phyloP scores from a whole-genome alignment of 768 basidiomycete genomes.

The Infundibulicybe gibba region DNA sequence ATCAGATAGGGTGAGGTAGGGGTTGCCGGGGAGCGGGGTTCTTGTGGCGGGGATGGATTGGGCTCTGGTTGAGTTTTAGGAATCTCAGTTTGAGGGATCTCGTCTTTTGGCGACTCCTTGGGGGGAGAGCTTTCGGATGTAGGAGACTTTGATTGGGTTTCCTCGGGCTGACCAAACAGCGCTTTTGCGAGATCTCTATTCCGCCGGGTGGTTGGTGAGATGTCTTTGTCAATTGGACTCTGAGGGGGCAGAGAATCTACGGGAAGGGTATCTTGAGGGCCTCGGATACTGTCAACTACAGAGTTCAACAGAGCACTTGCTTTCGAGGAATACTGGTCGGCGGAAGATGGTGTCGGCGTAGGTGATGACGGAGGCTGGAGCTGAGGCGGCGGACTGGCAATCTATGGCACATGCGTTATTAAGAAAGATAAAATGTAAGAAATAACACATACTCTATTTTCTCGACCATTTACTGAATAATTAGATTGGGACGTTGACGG shows the following conservation, averaged over 20 bases:
- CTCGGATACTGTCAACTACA: conserved; percentile 48
- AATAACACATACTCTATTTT: conserved; percentile 22
- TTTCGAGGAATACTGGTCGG: conserved; percentile 48
- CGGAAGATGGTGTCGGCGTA: conserved; percentile 22
- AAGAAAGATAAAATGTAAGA: conserved; percentile 1
- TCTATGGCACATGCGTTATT: conserved; percentile 31
- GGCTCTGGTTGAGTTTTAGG: neutral
- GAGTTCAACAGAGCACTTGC: conserved; percentile 68
- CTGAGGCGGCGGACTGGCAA: conserved; percentile 57
- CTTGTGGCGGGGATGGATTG: conserved; percentile 3
- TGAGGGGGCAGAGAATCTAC: conserved; percentile 10
- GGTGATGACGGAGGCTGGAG: conserved; percentile 33
- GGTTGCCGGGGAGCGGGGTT: conserved; percentile 20
- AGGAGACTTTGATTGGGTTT: conserved; percentile 10
- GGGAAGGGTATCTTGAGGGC: conserved; percentile 23
- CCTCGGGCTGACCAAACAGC: conserved; percentile 57
- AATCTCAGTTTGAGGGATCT: neutral
- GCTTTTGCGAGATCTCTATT: conserved; percentile 76
- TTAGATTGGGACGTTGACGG: conserved; percentile 84
- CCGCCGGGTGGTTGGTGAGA: conserved; percentile 53
- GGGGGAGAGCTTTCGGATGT: neutral
- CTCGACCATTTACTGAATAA: conserved; percentile 57
- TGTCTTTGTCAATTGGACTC: conserved; percentile 25
- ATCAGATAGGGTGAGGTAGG: conserved; percentile 26
- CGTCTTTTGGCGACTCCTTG: neutral